Evolutionary conservation across 257 asterid species (phyloP), one percentile per base, ranked within the genome.

Genomic region (Eucommia ulmoides): DNA sequence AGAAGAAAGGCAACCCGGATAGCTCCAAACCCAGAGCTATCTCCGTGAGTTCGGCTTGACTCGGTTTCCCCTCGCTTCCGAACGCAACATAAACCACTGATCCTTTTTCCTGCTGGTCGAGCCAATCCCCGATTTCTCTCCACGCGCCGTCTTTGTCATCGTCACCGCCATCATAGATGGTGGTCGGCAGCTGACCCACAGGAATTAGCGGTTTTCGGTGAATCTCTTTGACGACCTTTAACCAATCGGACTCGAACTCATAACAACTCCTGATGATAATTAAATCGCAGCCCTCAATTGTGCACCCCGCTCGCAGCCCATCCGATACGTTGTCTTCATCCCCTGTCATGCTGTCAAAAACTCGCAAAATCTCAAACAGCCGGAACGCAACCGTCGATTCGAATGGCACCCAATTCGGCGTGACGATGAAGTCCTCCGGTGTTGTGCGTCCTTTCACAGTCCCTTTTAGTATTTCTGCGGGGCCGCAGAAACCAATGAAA

Each of bases 1-100:
- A 71, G 6, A 71, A 55, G 41, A 59, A 66, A 0, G 74, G 71
- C 20, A 71, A 22, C 0, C 56, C 44, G 1, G 68, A 71, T 10
- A 45, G 23, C 67, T 71, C 78, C 17, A 71, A 44, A 1, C 74
- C 78, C 0, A 58, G 41, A 1, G 78, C 67, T 16, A 66, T 59
- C 17, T 58, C 70, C 1, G 46, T 23, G 41, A 66, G 57, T 44
- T 71, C 59, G 21, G 48, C 53, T 45, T 66, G 78, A 26, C 54
- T 63, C 8, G 67, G 74, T 22, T 62, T 71, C 12, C 61, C 67
- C 56, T 71, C 77, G 23, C 73, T 62, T 9, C 78, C 74, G 3
- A 71, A 71, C 0, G 70, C 74, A 19, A 66, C 64, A 10, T 62
- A 71, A 20, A 70, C 61, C 0, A 62, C 70, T 1, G 70, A 58